Conservation (phyloP, 2,329 filamentous ascomycete species). For the Epichloe sp. region DNA sequence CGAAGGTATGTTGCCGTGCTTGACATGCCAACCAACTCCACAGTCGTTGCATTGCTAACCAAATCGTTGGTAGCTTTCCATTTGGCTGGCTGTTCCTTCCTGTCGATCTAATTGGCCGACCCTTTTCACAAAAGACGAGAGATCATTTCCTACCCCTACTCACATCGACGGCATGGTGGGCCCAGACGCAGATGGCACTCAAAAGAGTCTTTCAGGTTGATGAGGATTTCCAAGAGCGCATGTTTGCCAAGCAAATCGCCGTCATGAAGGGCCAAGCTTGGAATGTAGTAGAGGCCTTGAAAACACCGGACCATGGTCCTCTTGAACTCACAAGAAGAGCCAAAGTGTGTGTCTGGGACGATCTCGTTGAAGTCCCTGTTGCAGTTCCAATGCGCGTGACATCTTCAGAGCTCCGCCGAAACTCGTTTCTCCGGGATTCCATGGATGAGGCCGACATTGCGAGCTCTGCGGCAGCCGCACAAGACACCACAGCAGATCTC, state of each 20-base stretch:
- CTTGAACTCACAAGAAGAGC: constrained; percentile 82
- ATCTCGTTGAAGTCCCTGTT: constrained; percentile 88
- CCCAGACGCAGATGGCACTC: constrained; percentile 76
- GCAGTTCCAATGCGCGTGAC: constrained; percentile 80
- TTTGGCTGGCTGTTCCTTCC: constrained; percentile 98
- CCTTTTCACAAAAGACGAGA: constrained; percentile 86
- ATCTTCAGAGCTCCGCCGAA: constrained; percentile 70
- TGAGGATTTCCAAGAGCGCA: constrained; percentile 91
- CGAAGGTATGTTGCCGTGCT: constrained; percentile 31
- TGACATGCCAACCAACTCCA: neutral
- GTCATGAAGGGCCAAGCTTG: constrained; percentile 99
- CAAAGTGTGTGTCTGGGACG: constrained; percentile 95
- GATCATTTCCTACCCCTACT: constrained; percentile 93
- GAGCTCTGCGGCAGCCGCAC: constrained; percentile 20
- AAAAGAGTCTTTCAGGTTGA: constrained; percentile 84
- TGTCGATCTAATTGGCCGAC: constrained; percentile 88
- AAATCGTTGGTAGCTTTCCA: constrained; percentile 56
- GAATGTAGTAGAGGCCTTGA: constrained; percentile 97
- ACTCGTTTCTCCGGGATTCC: constrained; percentile 33
- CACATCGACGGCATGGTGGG: constrained; percentile 95
- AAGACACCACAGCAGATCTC: constrained; percentile 45
- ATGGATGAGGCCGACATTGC: constrained; percentile 82
- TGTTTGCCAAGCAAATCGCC: constrained; percentile 97
- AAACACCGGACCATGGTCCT: constrained; percentile 82
- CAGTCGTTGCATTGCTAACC: constrained; percentile 12